phyloP scores from a whole-genome alignment of 352 stramenopile species.

The Phytopythium delawarense region DNA sequence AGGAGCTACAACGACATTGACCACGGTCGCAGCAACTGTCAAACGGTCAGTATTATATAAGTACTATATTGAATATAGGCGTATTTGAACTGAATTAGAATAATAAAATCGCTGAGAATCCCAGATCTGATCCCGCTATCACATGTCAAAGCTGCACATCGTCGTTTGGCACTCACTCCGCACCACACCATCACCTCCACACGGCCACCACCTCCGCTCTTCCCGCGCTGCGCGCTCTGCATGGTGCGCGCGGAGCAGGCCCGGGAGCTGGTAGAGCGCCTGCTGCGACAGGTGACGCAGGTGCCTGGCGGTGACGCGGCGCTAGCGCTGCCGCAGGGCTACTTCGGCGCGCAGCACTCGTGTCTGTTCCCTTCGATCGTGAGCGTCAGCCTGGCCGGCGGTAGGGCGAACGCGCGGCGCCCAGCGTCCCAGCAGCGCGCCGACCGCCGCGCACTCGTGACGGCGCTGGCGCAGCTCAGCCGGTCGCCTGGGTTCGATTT shows the following conservation, averaged over 20 bases:
- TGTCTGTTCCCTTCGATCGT: slow-evolving; percentile 7
- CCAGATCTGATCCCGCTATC: too few relatives aligned
- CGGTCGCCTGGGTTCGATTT: not conserved
- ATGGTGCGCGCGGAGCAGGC: not conserved
- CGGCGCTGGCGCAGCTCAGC: slow-evolving; percentile 3
- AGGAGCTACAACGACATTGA: too few relatives aligned
- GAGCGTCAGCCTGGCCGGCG: slow-evolving; percentile 4
- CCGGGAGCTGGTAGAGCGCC: slow-evolving; percentile 2
- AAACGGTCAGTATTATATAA: too few relatives aligned
- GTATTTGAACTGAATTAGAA: too few relatives aligned
- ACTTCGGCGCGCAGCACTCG: slow-evolving; percentile 8
- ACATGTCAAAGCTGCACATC: too few relatives aligned
- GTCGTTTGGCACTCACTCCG: too few relatives aligned
- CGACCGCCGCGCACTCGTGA: slow-evolving; percentile 8
- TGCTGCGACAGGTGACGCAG: slow-evolving; percentile 5
- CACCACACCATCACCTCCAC: not conserved
- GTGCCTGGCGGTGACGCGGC: slow-evolving; percentile 2
- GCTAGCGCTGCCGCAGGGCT: slow-evolving; percentile 7
- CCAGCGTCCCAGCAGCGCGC: not conserved
- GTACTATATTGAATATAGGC: too few relatives aligned
- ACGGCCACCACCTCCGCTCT: not conserved
- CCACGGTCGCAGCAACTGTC: too few relatives aligned
- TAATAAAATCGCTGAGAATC: too few relatives aligned
- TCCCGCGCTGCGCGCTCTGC: not conserved
- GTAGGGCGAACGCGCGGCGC: not conserved